phyloP scores from a whole-genome alignment of 192 early-diverging fungal genomes.

The Backusella circina region DNA sequence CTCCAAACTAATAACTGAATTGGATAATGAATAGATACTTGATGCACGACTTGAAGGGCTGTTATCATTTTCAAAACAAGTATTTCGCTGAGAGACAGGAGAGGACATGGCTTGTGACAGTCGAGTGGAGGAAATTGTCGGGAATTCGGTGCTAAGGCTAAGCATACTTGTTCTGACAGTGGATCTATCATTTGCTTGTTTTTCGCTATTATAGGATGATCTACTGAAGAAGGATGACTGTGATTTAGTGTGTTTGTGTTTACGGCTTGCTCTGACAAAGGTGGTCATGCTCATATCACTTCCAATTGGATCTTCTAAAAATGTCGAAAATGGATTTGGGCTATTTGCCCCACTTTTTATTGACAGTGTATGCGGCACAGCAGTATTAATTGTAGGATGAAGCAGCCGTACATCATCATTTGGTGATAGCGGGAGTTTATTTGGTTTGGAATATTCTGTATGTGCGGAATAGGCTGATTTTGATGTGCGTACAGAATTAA shows the following conservation, averaged over 20 bases:
- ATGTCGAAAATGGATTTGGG: not conserved
- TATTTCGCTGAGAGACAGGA: not conserved
- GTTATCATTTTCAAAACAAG: not conserved
- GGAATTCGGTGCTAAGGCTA: not conserved
- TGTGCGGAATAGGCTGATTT: not conserved
- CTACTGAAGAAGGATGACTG: conserved; percentile 23
- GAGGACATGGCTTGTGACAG: not conserved
- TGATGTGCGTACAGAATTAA: not conserved
- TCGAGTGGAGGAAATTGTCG: not conserved
- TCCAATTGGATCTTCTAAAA: conserved; percentile 5
- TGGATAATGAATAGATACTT: not conserved
- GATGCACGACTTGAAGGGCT: not conserved
- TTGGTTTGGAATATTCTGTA: not conserved
- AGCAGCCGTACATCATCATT: not conserved
- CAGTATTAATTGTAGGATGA: not conserved
- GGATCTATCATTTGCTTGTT: not conserved
- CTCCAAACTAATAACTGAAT: conserved; percentile 17
- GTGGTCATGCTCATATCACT: too few relatives aligned
- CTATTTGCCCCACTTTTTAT: not conserved
- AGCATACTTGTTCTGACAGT: not conserved
- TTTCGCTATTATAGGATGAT: not conserved
- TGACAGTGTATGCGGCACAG: not conserved
- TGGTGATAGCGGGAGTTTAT: not conserved
- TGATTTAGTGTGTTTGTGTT: conserved; percentile 17
- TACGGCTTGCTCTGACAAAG: not conserved